phyloP scores from a whole-genome alignment of 1,284 basidiomycete species.

The Rhodotorula sp. region DNA sequence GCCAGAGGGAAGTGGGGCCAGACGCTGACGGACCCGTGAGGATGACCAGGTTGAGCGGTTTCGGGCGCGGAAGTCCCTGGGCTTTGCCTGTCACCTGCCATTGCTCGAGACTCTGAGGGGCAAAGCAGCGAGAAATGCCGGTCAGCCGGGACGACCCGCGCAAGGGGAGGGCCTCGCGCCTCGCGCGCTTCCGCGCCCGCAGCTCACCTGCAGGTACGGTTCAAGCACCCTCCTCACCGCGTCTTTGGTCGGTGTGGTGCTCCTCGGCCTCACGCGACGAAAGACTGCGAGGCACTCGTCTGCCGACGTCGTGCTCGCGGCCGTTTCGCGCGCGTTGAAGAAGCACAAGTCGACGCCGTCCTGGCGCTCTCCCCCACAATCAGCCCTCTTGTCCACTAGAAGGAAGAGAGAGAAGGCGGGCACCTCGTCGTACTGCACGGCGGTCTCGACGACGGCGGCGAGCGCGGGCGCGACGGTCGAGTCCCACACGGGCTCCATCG shows the following conservation, averaged over 20 bases:
- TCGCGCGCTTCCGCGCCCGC: background rate
- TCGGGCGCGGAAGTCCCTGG: conserved; percentile 22
- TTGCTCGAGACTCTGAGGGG: background rate
- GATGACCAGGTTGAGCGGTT: conserved; percentile 30
- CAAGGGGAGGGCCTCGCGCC: background rate
- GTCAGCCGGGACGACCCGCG: background rate
- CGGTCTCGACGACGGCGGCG: conserved; percentile 1
- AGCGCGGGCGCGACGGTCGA: conserved; percentile 5
- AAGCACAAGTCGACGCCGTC: conserved; percentile 38
- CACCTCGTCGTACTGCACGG: conserved; percentile 6
- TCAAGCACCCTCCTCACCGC: conserved; percentile 28
- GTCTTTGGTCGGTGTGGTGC: conserved; percentile 20
- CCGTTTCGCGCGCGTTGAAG: conserved; percentile 19
- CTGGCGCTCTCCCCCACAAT: background rate
- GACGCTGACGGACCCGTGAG: no score
- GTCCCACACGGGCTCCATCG: conserved; percentile 25
- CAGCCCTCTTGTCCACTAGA: background rate
- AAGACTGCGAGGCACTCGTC: conserved; percentile 26
- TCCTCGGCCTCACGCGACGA: conserved; percentile 16
- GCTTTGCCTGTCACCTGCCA: conserved; percentile 23
- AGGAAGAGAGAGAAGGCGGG: background rate
- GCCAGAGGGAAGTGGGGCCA: no score
- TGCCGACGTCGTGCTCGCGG: conserved; percentile 1
- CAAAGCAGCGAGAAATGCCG: background rate
- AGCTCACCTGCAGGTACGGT: conserved; percentile 23